These are phyloP conservation scores for Taphrina populina DNA, from an alignment of 1,139 yeast genomes.

Conservation along the genomic window DNA sequence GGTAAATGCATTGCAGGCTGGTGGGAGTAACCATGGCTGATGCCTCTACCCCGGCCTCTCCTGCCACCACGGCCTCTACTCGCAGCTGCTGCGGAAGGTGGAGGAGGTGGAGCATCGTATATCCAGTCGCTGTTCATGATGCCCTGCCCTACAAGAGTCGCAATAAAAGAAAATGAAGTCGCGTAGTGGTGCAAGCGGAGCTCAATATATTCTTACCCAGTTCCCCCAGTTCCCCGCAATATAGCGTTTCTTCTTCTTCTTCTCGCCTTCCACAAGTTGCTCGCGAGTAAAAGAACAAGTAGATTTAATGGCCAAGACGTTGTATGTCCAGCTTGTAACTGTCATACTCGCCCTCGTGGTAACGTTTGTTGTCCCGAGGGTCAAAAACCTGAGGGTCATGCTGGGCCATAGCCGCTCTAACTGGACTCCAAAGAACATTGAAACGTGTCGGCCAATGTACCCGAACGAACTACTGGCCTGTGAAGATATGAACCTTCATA, in stretches of 20 bases:
- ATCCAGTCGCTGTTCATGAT: conserved; percentile 4
- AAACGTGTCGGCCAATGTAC: conserved; percentile 16
- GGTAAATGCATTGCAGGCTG: conserved; percentile 30
- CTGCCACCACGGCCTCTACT: too few relatives aligned
- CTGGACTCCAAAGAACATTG: conserved; percentile 15
- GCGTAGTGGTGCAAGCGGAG: too few relatives aligned
- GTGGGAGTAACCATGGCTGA: background rate
- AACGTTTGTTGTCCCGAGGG: conserved; percentile 13
- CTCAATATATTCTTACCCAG: too few relatives aligned
- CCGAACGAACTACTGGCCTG: conserved; percentile 20
- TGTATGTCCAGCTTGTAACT: conserved; percentile 17
- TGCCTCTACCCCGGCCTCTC: background rate
- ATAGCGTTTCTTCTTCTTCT: too few relatives aligned
- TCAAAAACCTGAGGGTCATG: conserved; percentile 21
- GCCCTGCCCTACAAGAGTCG: too few relatives aligned
- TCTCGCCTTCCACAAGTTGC: too few relatives aligned
- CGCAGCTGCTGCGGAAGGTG: background rate
- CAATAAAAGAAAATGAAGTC: too few relatives aligned
- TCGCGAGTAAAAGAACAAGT: too few relatives aligned
- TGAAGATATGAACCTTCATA: conserved; percentile 28
- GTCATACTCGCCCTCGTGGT: conserved; percentile 8
- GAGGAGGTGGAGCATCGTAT: conserved; percentile 24
- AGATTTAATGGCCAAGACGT: conserved; percentile 23
- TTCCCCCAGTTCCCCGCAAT: too few relatives aligned
- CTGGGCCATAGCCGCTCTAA: conserved; percentile 10